Conservation (phyloP, 768 basidiomycete species). For the Dioszegia hungarica region DNA sequence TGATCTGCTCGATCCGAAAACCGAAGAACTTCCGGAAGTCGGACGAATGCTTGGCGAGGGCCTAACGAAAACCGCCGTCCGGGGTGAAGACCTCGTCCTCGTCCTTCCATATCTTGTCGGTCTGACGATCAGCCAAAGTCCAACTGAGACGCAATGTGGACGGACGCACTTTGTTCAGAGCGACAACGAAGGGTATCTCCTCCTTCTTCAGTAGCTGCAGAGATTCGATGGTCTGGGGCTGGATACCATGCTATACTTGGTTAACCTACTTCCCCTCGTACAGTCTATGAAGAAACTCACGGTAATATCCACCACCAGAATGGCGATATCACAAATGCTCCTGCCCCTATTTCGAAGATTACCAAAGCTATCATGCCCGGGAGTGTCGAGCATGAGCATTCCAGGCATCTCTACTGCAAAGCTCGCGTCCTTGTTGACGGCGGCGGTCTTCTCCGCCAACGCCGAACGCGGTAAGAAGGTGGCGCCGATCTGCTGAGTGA, state of each 20-base stretch:
- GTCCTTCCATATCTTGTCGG: conserved; percentile 97
- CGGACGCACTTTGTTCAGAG: conserved; percentile 63
- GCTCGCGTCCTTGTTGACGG: conserved; percentile 75
- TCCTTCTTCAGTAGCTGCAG: conserved; percentile 81
- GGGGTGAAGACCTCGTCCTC: conserved; percentile 74
- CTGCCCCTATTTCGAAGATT: conserved; percentile 93
- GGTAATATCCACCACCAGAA: conserved; percentile 98
- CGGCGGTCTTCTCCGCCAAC: conserved; percentile 84
- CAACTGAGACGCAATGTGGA: not conserved
- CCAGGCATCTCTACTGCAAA: conserved; percentile 97
- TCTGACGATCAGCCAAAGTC: conserved; percentile 57
- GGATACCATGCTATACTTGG: conserved; percentile 81
- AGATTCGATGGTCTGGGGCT: conserved; percentile 96
- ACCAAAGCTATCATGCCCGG: conserved; percentile 98
- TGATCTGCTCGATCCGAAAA: conserved; percentile 75
- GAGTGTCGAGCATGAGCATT: conserved; percentile 92
- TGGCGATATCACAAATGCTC: conserved; percentile 96
- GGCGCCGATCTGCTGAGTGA: conserved; percentile 99
- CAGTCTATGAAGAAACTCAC: conserved; percentile 51
- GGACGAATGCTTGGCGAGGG: conserved; percentile 75
- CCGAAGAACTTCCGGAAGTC: conserved; percentile 78
- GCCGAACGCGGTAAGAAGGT: conserved; percentile 98
- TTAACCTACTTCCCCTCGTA: conserved; percentile 6
- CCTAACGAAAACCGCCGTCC: conserved; percentile 89
- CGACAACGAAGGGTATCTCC: conserved; percentile 98